phyloP scores from a whole-genome alignment of 2,329 filamentous ascomycete species.

The Aspergillus pseudoterreus region DNA sequence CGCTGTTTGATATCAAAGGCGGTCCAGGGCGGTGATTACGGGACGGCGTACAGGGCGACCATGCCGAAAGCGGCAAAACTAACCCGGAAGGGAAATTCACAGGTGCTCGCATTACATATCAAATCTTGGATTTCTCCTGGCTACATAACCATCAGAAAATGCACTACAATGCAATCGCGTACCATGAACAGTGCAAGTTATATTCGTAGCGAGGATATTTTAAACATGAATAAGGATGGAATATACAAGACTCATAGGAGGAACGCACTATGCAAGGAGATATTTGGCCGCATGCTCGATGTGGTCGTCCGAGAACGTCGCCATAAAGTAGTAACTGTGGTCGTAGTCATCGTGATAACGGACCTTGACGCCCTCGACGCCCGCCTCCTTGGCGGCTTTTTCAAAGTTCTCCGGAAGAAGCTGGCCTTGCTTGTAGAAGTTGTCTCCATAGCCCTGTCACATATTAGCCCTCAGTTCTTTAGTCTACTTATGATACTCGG shows the following conservation, averaged over 20 bases:
- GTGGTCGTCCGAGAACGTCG: constrained; percentile 84
- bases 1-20: too few relatives aligned
- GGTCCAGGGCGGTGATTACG: too few relatives aligned
- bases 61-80: too few relatives aligned
- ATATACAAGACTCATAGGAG: not conserved
- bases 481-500: not conserved
- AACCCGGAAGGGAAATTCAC: too few relatives aligned
- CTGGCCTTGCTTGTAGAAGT: constrained; percentile 94
- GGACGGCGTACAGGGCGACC: too few relatives aligned
- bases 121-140: not conserved
- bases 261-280: constrained; percentile 57
- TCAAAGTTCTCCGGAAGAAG: constrained; percentile 91
- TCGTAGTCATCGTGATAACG: constrained; percentile 91
- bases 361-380: constrained; percentile 68
- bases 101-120: not conserved
- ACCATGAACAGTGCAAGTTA: not conserved
- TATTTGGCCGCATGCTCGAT: constrained; percentile 88
- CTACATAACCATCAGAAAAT: not conserved
- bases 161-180: not conserved
- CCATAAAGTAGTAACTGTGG: constrained; percentile 97
- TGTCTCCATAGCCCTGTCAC: constrained; percentile 77
- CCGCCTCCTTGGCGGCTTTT: constrained; percentile 71
- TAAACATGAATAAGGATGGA: not conserved
- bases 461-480: not conserved
- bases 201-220: not conserved